phyloP scores from a whole-genome alignment of 2,329 filamentous ascomycete species.

The Blumeria hordei region DNA sequence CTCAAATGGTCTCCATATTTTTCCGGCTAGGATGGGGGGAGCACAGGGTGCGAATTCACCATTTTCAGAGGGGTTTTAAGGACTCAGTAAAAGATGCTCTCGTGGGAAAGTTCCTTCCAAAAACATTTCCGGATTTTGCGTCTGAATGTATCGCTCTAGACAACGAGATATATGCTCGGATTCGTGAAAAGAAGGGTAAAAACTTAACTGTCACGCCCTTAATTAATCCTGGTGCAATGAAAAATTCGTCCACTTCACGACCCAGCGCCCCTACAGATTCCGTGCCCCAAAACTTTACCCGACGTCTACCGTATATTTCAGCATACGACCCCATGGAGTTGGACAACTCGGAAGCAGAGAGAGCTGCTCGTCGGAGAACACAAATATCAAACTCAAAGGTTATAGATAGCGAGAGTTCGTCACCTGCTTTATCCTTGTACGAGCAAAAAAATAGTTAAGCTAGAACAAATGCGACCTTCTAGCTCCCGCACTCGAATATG shows the following conservation, averaged over 20 bases:
- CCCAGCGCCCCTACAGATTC: neutral
- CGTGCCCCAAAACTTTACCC: neutral
- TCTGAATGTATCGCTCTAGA: neutral
- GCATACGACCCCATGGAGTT: neutral
- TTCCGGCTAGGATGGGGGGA: neutral
- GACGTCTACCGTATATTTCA: too few relatives aligned
- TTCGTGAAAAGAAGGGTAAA: neutral
- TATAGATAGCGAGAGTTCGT: too few relatives aligned
- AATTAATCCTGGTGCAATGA: neutral
- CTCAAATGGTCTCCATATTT: neutral
- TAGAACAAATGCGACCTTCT: too few relatives aligned
- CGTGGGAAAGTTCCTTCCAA: neutral
- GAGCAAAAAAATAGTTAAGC: too few relatives aligned
- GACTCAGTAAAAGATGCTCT: neutral
- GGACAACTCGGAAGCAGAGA: neutral
- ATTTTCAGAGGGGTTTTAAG: neutral
- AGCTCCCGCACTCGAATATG: too few relatives aligned
- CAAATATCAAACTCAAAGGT: neutral
- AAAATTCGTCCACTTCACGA: neutral
- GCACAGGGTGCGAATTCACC: neutral
- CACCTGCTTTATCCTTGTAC: too few relatives aligned
- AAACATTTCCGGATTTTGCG: neutral
- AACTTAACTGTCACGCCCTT: neutral
- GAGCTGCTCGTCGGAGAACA: neutral
- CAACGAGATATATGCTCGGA: neutral